Conservation (phyloP, 345 rosid genomes). For the Pugionium cornutum region DNA sequence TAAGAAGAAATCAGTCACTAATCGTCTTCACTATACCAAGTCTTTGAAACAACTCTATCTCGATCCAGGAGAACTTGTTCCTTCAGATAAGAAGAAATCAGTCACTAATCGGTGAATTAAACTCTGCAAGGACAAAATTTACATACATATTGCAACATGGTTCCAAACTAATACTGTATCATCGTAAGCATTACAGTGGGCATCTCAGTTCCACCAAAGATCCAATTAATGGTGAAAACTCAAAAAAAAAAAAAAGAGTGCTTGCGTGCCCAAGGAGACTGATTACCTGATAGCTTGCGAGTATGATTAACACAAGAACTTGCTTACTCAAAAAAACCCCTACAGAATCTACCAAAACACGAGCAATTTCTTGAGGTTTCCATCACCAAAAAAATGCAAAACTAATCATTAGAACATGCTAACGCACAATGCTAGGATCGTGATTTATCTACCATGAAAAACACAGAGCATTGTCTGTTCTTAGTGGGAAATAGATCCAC, state of each 20-base stretch:
- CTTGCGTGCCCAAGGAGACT: conserved; percentile 1
- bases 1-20: too few relatives aligned
- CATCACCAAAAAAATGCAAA: conserved; percentile 15
- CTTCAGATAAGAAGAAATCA: conserved; percentile 45
- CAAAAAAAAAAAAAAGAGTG: background rate
- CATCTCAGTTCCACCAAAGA: conserved; percentile 13
- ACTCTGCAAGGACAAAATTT: conserved; percentile 16
- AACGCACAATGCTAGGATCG: conserved; percentile 11
- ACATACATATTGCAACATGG: conserved; percentile 9
- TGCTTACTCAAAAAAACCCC: conserved; percentile 3
- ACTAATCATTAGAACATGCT: conserved; percentile 16
- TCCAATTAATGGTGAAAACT: background rate
- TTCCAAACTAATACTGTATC: conserved; percentile 5
- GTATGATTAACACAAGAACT: conserved; percentile 4
- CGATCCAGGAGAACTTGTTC: conserved; percentile 82
- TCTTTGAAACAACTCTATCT: conserved; percentile 83
- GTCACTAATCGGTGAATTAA: conserved; percentile 22
- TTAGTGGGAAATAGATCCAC: background rate
- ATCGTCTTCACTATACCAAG: conserved; percentile 85
- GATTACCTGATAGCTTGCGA: conserved; percentile 9
- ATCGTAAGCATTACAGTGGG: background rate
- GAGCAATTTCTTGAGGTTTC: conserved; percentile 8
- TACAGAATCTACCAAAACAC: conserved; percentile 25
- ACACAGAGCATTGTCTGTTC: conserved; percentile 2
- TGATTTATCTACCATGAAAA: conserved; percentile 17